Evolutionary conservation across 257 asterid genomes (phyloP).

Genomic region (Scutellaria barbata): DNA sequence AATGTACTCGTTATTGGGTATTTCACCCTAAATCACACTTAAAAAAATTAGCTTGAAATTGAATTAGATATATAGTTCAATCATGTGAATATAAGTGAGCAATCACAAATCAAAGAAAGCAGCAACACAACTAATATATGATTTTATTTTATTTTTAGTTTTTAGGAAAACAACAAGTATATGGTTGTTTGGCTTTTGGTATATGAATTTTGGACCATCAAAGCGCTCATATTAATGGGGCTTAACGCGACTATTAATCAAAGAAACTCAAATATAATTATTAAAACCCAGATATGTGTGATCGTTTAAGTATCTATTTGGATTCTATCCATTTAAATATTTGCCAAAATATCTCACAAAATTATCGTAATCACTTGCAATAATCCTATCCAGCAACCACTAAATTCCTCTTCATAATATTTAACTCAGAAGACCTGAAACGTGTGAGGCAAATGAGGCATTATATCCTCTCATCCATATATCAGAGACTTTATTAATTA

Average conservation of each 20-base stretch:
- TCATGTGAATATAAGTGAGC: no score
- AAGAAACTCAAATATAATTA: background rate
- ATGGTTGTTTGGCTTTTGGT: no score
- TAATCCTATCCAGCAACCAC: background rate
- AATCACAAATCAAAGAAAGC: no score
- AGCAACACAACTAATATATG: no score
- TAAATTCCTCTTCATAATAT: background rate
- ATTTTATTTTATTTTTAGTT: no score
- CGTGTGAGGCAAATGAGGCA: conserved; percentile 8
- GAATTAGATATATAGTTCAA: no score
- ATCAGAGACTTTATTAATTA: conserved; percentile 6
- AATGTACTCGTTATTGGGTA: no score
- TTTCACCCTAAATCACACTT: no score
- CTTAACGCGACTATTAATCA: background rate
- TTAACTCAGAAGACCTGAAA: background rate
- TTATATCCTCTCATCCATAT: background rate
- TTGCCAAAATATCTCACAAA: background rate
- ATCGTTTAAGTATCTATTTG: background rate
- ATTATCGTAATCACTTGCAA: background rate
- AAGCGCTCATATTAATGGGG: no score
- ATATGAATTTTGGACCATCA: no score
- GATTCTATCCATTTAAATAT: background rate
- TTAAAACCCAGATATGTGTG: background rate
- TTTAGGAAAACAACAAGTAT: no score
- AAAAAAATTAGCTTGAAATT: no score